Percentiles rank a stretch among this genome's conserved stretches.
These are phyloP conservation scores for Fagopyrum tataricum DNA, from an alignment of 148 eudicot species.

Conservation along the genomic window DNA sequence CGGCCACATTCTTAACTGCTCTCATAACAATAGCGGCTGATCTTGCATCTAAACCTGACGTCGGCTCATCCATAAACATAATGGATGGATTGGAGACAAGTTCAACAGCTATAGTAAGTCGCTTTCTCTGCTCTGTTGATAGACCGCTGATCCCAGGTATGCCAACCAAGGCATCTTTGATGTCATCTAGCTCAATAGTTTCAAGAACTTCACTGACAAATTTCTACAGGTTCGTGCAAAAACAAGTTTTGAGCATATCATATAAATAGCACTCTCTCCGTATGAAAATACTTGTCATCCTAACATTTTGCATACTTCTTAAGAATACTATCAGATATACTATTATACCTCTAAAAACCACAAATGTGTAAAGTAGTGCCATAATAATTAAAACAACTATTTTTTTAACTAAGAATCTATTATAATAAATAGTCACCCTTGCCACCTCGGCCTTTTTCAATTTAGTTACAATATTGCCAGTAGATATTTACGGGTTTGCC, in stretches of 20 bases:
- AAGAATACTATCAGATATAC: no score
- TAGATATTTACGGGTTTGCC: no score
- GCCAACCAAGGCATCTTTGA: slow-evolving; percentile 67
- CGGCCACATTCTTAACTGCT: slow-evolving; percentile 61
- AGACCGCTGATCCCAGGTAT: slow-evolving; percentile 54
- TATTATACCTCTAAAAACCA: no score
- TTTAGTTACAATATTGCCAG: no score
- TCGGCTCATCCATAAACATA: slow-evolving; percentile 88
- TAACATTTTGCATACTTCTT: no score
- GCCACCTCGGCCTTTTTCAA: no score
- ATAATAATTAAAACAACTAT: no score
- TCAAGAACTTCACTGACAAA: slow-evolving; percentile 73
- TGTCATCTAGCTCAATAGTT: slow-evolving; percentile 59
- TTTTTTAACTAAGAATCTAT: no score
- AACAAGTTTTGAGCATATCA: neutral
- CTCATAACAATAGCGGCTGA: slow-evolving; percentile 83
- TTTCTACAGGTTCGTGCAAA: slow-evolving; percentile 26
- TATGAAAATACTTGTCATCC: no score
- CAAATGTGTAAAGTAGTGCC: no score
- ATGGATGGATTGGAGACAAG: slow-evolving; percentile 84
- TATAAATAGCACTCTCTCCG: neutral
- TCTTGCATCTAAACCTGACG: slow-evolving; percentile 83
- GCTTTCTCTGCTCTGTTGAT: slow-evolving; percentile 78
- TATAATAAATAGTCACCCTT: no score
- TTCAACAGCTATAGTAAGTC: slow-evolving; percentile 81